These are phyloP conservation scores for Chaetoceros tenuissimus DNA, from an alignment of 108 stramenopile genomes.

Conservation along the genomic window DNA sequence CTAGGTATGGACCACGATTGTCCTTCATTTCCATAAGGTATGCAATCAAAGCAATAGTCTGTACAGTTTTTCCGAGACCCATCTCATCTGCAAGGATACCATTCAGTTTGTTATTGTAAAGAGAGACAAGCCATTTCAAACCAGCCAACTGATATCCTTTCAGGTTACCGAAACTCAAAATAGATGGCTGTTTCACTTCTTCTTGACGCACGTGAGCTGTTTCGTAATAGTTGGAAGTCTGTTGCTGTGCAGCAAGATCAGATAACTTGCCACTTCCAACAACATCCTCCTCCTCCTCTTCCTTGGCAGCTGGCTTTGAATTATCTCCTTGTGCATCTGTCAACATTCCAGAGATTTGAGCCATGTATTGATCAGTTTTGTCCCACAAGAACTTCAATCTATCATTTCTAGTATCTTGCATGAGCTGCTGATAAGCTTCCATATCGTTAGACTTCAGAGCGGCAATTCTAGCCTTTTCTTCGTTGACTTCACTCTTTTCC, in stretches of 20 bases:
- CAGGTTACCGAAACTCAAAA: slow-evolving; percentile 72
- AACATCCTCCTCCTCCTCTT: too few species aligned
- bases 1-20: slow-evolving; percentile 76
- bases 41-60: slow-evolving; percentile 88
- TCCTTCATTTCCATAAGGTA: slow-evolving; percentile 79
- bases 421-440: slow-evolving; percentile 70
- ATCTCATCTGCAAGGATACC: slow-evolving; percentile 65
- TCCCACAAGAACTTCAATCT: slow-evolving; percentile 75
- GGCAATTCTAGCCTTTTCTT: slow-evolving; percentile 71
- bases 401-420: slow-evolving; percentile 81
- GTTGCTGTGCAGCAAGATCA: slow-evolving; percentile 26
- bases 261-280: too few species aligned
- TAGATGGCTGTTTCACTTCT: slow-evolving; percentile 72
- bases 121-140: slow-evolving; percentile 93
- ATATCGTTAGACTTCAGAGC: slow-evolving; percentile 82
- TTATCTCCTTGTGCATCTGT: slow-evolving; percentile 38
- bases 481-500: slow-evolving; percentile 60
- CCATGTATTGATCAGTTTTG: slow-evolving; percentile 76
- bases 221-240: slow-evolving; percentile 51
- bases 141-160: slow-evolving; percentile 96
- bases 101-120: slow-evolving; percentile 85
- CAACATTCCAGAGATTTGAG: slow-evolving; percentile 59
- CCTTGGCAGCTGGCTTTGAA: slow-evolving; percentile 10
- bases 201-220: slow-evolving; percentile 67
- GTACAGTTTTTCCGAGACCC: slow-evolving; percentile 90